A percentile compares a stretch with the other conserved stretches of the same genome.
Evolutionary conservation across 2,329 filamentous ascomycete genomes (phyloP).

Genomic region (Colletotrichum echinochloae): DNA sequence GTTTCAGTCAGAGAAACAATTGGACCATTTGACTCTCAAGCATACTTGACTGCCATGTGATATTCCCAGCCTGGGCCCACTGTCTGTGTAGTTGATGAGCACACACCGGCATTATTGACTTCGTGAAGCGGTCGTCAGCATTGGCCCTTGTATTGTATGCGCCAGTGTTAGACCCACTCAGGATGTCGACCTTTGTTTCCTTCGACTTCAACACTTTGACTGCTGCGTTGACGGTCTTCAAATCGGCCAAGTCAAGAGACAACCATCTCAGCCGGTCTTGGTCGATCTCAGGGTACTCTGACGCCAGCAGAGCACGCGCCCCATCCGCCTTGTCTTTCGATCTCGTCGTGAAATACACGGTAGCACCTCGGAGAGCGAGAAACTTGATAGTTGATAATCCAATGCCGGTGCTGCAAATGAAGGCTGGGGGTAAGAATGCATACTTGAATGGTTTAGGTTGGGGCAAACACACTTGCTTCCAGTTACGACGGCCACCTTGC

Average conservation of each 20-base stretch:
- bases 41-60: conserved; percentile 44
- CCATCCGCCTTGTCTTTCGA: conserved; percentile 42
- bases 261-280: conserved; percentile 40
- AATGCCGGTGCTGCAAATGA: conserved; percentile 42
- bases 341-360: conserved; percentile 45
- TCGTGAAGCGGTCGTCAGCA: not conserved
- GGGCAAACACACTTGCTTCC: conserved; percentile 44
- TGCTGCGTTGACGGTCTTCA: conserved; percentile 42
- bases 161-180: conserved; percentile 41
- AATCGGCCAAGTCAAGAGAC: conserved; percentile 43
- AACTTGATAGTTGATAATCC: conserved; percentile 44
- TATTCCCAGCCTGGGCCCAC: conserved; percentile 43
- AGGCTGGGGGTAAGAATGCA: not conserved
- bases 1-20: not conserved
- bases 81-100: conserved; percentile 20
- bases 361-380: conserved; percentile 45
- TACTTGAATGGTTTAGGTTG: too few species aligned
- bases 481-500: conserved; percentile 46
- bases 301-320: conserved; percentile 25
- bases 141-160: too few species aligned
- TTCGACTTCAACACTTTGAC: conserved; percentile 40
- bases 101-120: conserved; percentile 46
- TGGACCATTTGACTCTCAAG: not conserved
- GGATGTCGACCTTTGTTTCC: conserved; percentile 45
- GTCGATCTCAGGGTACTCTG: conserved; percentile 33